Conservation (phyloP, 2,329 filamentous ascomycete genomes). For the Trichophyton benhamiae region DNA sequence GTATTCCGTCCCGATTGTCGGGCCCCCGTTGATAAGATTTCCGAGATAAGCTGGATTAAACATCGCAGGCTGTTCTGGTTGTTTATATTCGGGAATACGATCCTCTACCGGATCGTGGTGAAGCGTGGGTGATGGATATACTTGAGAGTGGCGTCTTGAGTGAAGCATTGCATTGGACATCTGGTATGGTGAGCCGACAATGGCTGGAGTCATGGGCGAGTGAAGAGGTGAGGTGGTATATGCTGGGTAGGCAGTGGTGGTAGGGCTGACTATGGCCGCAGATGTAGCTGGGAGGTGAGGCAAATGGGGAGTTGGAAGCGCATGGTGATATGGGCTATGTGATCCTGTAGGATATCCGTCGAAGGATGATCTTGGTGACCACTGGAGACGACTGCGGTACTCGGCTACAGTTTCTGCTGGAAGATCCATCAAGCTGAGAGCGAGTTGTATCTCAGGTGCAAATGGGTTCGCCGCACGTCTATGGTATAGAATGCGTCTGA, state of each 20-base stretch:
- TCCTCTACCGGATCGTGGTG: conserved; percentile 25
- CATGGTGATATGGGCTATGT: conserved; percentile 24
- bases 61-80: conserved; percentile 25
- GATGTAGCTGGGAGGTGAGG: conserved; percentile 24
- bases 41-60: conserved; percentile 29
- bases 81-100: conserved; percentile 17
- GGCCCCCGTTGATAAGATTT: conserved; percentile 24
- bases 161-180: conserved; percentile 21
- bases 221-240: conserved; percentile 32
- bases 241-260: conserved; percentile 27
- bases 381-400: conserved; percentile 59
- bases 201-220: conserved; percentile 28
- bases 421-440: conserved; percentile 57
- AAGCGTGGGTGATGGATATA: conserved; percentile 28
- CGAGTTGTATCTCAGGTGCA: conserved; percentile 48
- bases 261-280: conserved; percentile 7
- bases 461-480: conserved; percentile 50
- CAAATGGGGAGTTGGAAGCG: conserved; percentile 22
- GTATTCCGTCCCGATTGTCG: conserved; percentile 20
- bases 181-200: conserved; percentile 28
- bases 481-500: conserved; percentile 60
- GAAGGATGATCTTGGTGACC: conserved; percentile 34
- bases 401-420: conserved; percentile 57
- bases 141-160: conserved; percentile 23
- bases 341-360: conserved; percentile 28